Conservation (phyloP, 352 stramenopile genomes). For the Globisporangium carolinianum region DNA sequence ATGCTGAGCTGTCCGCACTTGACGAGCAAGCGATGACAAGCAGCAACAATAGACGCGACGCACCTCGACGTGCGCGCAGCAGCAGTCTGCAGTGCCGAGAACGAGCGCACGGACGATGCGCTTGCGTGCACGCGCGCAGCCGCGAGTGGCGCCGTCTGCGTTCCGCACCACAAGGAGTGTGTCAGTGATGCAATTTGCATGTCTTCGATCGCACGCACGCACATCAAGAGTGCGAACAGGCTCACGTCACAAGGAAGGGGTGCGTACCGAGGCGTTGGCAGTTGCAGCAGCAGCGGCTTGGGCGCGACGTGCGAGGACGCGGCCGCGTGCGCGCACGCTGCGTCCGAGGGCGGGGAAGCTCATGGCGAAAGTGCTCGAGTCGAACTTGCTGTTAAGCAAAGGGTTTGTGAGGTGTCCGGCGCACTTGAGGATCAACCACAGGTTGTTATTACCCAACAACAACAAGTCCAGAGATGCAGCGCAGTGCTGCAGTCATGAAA, state of each 20-base stretch:
- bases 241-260: not conserved
- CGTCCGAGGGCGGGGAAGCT: constrained; percentile 16
- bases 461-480: not conserved
- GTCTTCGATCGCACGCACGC: no score
- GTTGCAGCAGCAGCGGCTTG: constrained; percentile 1
- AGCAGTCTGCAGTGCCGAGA: constrained; percentile 21
- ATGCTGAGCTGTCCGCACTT: not conserved
- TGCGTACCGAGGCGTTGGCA: constrained; percentile 11
- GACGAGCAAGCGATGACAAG: no score
- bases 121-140: constrained; percentile 6
- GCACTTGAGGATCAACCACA: not conserved
- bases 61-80: constrained; percentile 10
- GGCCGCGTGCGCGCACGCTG: constrained; percentile 24
- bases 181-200: not conserved
- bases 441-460: not conserved
- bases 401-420: not conserved
- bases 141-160: constrained; percentile 10
- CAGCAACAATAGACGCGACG: not conserved
- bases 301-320: constrained; percentile 18
- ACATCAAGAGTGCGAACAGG: no score
- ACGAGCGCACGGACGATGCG: constrained; percentile 7
- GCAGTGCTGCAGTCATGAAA: no score
- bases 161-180: not conserved
- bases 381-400: not conserved
- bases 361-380: not conserved